Base-by-base conservation (phyloP, 208 protist genomes). In the Willaertia magna region DNA sequence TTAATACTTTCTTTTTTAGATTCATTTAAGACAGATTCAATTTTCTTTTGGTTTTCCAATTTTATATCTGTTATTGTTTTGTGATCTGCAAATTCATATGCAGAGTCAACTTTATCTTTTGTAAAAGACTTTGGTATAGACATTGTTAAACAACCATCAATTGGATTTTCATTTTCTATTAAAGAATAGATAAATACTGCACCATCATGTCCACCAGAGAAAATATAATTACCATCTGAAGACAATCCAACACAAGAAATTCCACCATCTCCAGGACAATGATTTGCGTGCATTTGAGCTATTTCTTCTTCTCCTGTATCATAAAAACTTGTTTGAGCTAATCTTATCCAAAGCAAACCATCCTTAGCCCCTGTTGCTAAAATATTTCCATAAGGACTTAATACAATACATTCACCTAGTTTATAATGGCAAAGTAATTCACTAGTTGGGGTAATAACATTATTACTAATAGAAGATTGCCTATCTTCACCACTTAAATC, bases 1-100 rank as follows among this genome's bases (percentile, higher is more conserved):
- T 87, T 47, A 22, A 90, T 43, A 43, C 52, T 40, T 48, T 51
- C 81, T 61, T 74, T 87, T 82, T 75, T 44, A 42, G 43, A 51
- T 81, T 81, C 76, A 26, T 81, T 81, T 12, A 81, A 14, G 6
- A 81, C 20, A 14, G 16, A 12, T 40, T 81, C 44, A 18, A 81
- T 1, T 20, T 51, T 81, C 3, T 51, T 51, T 51, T 51, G 76
- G 4, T 49, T 40, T 1, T 51, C 26, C 0, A 0, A 39, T 12
- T 81, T 81, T 14, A 51, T n/a, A 11, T 81, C 76, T 34, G 51
- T 4, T n/a, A 81, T 51, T 4, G 76, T 81, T 26, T 26, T 30
- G 39, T 26, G 6, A 40, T 47, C 44, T 26, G 22, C 26, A 51
- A 16, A 47, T 34, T 81, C 76, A 1, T 30, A 39, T 26, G 14